phyloP scores from a whole-genome alignment of 2,329 filamentous ascomycete genomes.

The Cladosporium austrohemisphaericum region DNA sequence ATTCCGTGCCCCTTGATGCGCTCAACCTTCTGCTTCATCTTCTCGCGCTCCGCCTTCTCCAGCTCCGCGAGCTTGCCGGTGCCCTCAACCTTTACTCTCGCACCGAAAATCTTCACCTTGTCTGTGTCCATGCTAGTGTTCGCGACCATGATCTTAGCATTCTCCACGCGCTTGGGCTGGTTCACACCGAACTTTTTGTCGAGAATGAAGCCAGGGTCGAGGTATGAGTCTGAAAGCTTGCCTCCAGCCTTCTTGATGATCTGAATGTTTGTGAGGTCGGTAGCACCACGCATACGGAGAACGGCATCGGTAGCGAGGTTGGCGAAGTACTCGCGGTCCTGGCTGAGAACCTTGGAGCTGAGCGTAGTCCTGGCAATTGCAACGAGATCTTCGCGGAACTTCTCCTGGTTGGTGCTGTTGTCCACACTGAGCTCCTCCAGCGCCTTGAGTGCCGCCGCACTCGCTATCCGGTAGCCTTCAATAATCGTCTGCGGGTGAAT shows the following conservation, averaged over 20 bases:
- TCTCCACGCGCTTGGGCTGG: constrained; percentile 94
- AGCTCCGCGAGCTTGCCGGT: constrained; percentile 97
- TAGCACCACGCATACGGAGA: constrained; percentile 80
- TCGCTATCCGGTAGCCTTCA: constrained; percentile 97
- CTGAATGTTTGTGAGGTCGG: constrained; percentile 95
- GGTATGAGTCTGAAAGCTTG: constrained; percentile 94
- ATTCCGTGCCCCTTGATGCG: constrained; percentile 98
- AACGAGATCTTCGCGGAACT: constrained; percentile 84
- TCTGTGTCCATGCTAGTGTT: constrained; percentile 99
- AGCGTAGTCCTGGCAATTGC: constrained; percentile 92
- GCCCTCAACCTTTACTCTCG: constrained; percentile 90
- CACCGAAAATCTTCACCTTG: constrained; percentile 99
- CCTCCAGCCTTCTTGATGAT: constrained; percentile 99
- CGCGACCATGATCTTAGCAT: constrained; percentile 95
- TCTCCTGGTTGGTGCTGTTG: constrained; percentile 76
- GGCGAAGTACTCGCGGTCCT: constrained; percentile 90
- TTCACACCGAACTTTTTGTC: constrained; percentile 99
- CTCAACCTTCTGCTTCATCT: constrained; percentile 99
- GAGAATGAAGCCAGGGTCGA: constrained; percentile 96
- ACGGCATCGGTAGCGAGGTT: constrained; percentile 88
- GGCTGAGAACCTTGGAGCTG: constrained; percentile 92
- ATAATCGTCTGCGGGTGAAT: constrained; percentile 99
- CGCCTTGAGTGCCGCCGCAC: constrained; percentile 77
- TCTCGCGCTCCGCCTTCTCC: constrained; percentile 96
- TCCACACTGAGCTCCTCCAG: constrained; percentile 82